Percentiles rank a stretch among this genome's conserved stretches.
Conservation (phyloP, 805 yeast species). For the Scheffersomyces spartinae region DNA sequence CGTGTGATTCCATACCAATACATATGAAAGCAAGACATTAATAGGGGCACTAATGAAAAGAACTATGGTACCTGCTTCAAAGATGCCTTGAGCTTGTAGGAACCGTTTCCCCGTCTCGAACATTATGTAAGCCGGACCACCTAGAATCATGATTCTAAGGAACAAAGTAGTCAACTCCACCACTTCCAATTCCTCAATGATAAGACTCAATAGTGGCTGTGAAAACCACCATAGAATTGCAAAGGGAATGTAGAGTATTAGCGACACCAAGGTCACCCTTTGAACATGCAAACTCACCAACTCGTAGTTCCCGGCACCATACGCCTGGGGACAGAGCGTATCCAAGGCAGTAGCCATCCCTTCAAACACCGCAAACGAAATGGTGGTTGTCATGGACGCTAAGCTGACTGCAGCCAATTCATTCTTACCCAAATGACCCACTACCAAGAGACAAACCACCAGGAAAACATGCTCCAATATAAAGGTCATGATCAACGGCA, state of each 20-base stretch:
- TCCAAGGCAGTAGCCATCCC: constrained; percentile 36
- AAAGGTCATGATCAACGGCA: constrained; percentile 29
- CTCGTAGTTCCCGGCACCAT: constrained; percentile 30
- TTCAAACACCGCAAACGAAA: constrained; percentile 32
- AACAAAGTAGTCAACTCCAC: constrained; percentile 21
- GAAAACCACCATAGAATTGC: constrained; percentile 31
- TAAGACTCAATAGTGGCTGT: constrained; percentile 12
- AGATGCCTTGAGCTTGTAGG: constrained; percentile 35
- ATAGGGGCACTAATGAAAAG: constrained; percentile 30
- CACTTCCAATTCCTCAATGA: constrained; percentile 24
- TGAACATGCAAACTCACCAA: constrained; percentile 27
- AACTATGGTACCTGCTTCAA: constrained; percentile 35
- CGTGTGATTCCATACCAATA: constrained; percentile 29
- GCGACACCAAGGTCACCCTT: constrained; percentile 23
- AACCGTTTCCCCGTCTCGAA: constrained; percentile 31
- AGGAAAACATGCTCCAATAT: constrained; percentile 32
- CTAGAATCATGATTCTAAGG: constrained; percentile 21
- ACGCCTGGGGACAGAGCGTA: constrained; percentile 35
- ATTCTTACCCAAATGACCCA: constrained; percentile 32
- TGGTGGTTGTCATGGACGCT: constrained; percentile 33
- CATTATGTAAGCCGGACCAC: constrained; percentile 33
- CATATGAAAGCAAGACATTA: constrained; percentile 27
- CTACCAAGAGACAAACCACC: constrained; percentile 30
- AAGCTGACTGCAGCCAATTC: constrained; percentile 36
- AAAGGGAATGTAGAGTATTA: constrained; percentile 25